Percentiles rank a stretch among this genome's conserved stretches.
These are phyloP conservation scores for Pyrenochaeta sp. DNA, from an alignment of 2,329 filamentous ascomycete genomes.

Conservation along the genomic window DNA sequence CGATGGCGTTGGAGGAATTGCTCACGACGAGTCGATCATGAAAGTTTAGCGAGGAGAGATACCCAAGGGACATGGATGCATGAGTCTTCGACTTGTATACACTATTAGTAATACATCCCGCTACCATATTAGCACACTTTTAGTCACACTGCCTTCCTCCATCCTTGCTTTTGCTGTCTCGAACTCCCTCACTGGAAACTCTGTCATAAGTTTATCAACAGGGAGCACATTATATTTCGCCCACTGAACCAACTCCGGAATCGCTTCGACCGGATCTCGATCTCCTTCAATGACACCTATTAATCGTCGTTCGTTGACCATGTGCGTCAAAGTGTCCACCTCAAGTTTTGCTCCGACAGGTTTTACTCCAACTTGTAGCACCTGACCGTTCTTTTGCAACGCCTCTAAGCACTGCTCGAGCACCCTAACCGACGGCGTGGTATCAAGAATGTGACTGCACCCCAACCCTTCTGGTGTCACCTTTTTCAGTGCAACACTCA, in stretches of 20 bases:
- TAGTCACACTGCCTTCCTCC: slow-evolving; percentile 22
- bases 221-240: slow-evolving; percentile 13
- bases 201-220: slow-evolving; percentile 20
- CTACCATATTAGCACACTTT: slow-evolving; percentile 20
- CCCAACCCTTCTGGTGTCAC: slow-evolving; percentile 7
- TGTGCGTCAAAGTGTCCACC: slow-evolving; percentile 19
- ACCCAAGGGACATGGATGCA: too few relatives aligned
- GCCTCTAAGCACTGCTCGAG: slow-evolving; percentile 21
- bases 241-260: slow-evolving; percentile 23
- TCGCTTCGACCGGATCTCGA: slow-evolving; percentile 18
- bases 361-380: slow-evolving; percentile 23
- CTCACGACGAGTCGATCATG: too few relatives aligned
- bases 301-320: slow-evolving; percentile 19
- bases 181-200: slow-evolving; percentile 14
- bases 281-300: slow-evolving; percentile 24
- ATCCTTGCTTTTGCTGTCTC: slow-evolving; percentile 18
- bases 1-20: too few relatives aligned
- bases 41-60: too few relatives aligned
- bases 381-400: slow-evolving; percentile 20
- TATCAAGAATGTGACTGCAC: slow-evolving; percentile 21
- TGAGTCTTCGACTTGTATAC: too few relatives aligned
- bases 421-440: slow-evolving; percentile 14
- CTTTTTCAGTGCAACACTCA: slow-evolving; percentile 46
- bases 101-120: background rate
- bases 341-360: slow-evolving; percentile 25